These are phyloP conservation scores for Wickerhamomyces sp. DNA, from an alignment of 1,139 yeast species.

Conservation along the genomic window DNA sequence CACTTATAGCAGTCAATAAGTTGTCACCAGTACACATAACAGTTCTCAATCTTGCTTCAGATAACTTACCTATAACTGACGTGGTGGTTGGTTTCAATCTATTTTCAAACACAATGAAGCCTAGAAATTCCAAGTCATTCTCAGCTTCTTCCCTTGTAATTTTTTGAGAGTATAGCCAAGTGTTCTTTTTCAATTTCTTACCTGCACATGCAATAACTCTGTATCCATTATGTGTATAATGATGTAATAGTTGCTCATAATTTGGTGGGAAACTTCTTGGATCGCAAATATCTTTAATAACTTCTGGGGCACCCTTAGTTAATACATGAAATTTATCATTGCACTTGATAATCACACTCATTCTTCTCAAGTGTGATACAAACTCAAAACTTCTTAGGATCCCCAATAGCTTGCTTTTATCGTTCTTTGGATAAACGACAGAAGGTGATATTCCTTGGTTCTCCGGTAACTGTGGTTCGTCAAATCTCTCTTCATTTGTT, in stretches of 20 bases:
- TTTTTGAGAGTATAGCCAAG: slow-evolving; percentile 38
- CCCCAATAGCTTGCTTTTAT: slow-evolving; percentile 35
- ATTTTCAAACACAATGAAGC: slow-evolving; percentile 90
- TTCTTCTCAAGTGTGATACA: slow-evolving; percentile 77
- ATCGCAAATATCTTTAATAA: slow-evolving; percentile 75
- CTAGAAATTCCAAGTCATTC: slow-evolving; percentile 63
- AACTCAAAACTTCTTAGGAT: slow-evolving; percentile 79
- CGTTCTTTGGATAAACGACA: slow-evolving; percentile 40
- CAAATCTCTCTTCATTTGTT: slow-evolving; percentile 30
- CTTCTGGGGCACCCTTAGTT: slow-evolving; percentile 97
- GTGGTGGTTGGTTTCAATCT: slow-evolving; percentile 71
- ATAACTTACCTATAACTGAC: slow-evolving; percentile 52
- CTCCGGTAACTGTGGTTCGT: slow-evolving; percentile 35
- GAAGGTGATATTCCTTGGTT: slow-evolving; percentile 40
- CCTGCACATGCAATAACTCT: slow-evolving; percentile 95
- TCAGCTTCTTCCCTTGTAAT: slow-evolving; percentile 64
- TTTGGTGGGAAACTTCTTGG: slow-evolving; percentile 68
- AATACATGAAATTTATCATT: slow-evolving; percentile 42
- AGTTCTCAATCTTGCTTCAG: slow-evolving; percentile 69
- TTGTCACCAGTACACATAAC: slow-evolving; percentile 99
- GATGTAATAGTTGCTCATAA: slow-evolving; percentile 68
- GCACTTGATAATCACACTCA: slow-evolving; percentile 72
- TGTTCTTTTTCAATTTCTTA: slow-evolving; percentile 42
- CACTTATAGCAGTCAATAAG: slow-evolving; percentile 89
- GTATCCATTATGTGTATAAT: slow-evolving; percentile 89